Base-by-base conservation (phyloP, 31 red algal species). In the Asparagopsis taxiformis region DNA sequence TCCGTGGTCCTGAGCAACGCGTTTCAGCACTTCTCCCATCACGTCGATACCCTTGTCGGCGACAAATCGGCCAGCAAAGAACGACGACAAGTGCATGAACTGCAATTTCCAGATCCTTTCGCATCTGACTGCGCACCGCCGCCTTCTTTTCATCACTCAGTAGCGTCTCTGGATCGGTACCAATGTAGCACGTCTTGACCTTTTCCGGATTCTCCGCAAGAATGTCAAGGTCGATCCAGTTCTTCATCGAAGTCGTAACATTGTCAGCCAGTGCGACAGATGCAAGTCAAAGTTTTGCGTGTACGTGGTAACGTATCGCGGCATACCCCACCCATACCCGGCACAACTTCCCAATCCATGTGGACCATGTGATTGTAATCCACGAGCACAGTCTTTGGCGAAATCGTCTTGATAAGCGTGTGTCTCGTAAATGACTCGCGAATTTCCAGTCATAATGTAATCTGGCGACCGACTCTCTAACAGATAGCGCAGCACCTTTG, bases 101-200 rank as follows among this genome's bases (percentile, higher is more conserved):
- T 33, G 80, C 30, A 22, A 85, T 73, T n/a, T 68, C 61, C 33
- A 85, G 29, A 35, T 66, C 51, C 21, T 68, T 62, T 1, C 80
- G 54, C 80, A 75, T 75, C 49, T 85, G 68, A 13, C 51, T 48
- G 9, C 80, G 67, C 2, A 68, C 58, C 3, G 49, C 43, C 11
- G 61, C 36, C 59, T 75, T 74, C 1, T 34, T 51, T 11, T 85
- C 59, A 26, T 68, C 80, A 9, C 37, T 52, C 26, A 59, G 56
- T 3, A 75, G 51, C 13, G 43, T 31, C 31, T 25, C 34, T 0
- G 80, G 61, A 10, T 85, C 69, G 1, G 80, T 75, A 24, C 80
- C 80, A 75, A 85, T 85, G 69, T 69, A 69, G 57, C 80, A 85
- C 7, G 80, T 85, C 70, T 85, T 74, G 26, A 85, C 70, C 35